Base-by-base conservation (phyloP, 2,329 filamentous ascomycete species). In the Paracamarosporium sp. region DNA sequence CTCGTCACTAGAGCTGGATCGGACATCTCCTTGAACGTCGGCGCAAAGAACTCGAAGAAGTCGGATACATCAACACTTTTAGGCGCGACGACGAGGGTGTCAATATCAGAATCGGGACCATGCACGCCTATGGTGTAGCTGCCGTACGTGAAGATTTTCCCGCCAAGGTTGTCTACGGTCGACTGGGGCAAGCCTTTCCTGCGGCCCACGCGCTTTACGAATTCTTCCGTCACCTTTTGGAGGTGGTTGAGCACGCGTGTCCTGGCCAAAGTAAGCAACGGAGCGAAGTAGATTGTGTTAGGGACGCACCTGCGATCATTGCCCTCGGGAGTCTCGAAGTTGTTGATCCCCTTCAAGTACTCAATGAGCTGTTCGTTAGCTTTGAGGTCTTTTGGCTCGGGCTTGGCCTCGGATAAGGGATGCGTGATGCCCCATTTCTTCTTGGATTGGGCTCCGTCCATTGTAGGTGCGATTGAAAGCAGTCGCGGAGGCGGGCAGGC, bases 111-210 rank as follows among this genome's bases (percentile, higher is more conserved):
- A 50, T 93, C 93, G 86, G n/a, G n/a, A 11, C 41, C 31, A 20
- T 33, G 8, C 24, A 98, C 95, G 59, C 95, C 95, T 12, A 99
- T 83, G 36, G 93, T 90, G 77, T 94, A 99, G 78, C 95, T 98
- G 63, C 95, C 95, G 76, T 95, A 99, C 1, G 94, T 96, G 76
- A 96, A 97, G 65, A 99, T 88, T 80, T 94, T 95, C 63, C 93
- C 95, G 52, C 93, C 91, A 5, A 93, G 91, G 71, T 90, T 89
- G 66, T 93, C 91, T 44, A 95, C 86, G 44, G 95, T 86, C 30
- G 88, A 87, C 41, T 91, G 86, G 44, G 93, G 90, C 50, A 94
- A 83, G 50, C 84, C 88, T 75, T 90, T 93, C 70, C 86, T 84
- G 64, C 84, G 83, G 64, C 92, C 91, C 9, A 97, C 93, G 62